phyloP scores from a whole-genome alignment of 306 rosid species.

The Dryas drummondii region DNA sequence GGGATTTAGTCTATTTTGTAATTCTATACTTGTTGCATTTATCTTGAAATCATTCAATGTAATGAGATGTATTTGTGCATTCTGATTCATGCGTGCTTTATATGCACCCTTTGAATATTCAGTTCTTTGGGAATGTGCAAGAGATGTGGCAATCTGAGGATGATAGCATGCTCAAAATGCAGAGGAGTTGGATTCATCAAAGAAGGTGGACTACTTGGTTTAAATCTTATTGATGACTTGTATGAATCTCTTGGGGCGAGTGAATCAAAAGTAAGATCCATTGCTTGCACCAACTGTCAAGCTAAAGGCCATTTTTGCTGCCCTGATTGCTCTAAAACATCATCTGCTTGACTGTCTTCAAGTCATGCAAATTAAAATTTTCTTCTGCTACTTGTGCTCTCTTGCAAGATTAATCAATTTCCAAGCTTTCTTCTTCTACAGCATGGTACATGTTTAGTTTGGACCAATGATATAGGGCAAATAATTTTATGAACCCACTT shows the following conservation, averaged over 20 bases:
- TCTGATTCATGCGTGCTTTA: constrained; percentile 5
- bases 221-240: constrained; percentile 43
- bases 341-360: constrained; percentile 12
- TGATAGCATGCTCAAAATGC: constrained; percentile 72
- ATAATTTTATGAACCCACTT: neutral
- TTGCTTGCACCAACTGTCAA: constrained; percentile 58
- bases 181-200: constrained; percentile 63
- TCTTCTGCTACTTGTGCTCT: neutral
- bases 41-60: too few relatives aligned
- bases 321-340: constrained; percentile 61
- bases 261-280: constrained; percentile 36
- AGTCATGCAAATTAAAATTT: neutral
- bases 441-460: neutral
- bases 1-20: neutral
- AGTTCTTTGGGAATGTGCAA: constrained; percentile 85
- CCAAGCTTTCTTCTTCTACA: neutral
- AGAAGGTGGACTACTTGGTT: constrained; percentile 54
- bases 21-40: neutral
- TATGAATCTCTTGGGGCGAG: constrained; percentile 42
- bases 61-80: neutral
- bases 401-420: neutral
- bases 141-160: constrained; percentile 73
- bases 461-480: neutral
- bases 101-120: constrained; percentile 21
- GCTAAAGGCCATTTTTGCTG: constrained; percentile 74